Evolutionary conservation across 1,139 yeast genomes (phyloP).

Genomic region (Suzukiozyma palmioleophila): DNA sequence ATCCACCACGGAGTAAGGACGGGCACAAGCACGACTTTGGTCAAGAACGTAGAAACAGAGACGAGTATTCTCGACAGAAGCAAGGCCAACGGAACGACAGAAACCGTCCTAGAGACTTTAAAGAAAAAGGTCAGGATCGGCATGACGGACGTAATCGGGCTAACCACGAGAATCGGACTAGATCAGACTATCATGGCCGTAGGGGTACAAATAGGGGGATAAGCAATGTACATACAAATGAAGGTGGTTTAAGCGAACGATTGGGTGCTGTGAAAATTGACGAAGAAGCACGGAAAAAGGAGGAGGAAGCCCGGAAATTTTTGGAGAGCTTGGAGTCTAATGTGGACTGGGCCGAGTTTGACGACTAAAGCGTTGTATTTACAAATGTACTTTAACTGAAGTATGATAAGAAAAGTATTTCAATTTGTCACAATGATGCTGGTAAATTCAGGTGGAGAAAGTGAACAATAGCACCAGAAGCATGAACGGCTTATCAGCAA

Average conservation of each 20-base stretch:
- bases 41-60: neutral
- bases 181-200: neutral
- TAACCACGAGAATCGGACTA: neutral
- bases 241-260: neutral
- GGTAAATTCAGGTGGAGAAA: too few relatives aligned
- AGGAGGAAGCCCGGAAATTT: slow-evolving; percentile 2
- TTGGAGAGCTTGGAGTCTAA: slow-evolving; percentile 3
- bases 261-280: neutral
- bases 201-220: neutral
- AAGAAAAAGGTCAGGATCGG: neutral
- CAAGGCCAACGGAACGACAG: neutral
- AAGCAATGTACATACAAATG: neutral
- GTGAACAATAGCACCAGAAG: too few relatives aligned
- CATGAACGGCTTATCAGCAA: too few relatives aligned
- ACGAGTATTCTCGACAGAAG: neutral
- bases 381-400: too few relatives aligned
- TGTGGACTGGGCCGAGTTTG: slow-evolving; percentile 3
- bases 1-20: neutral
- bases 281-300: slow-evolving; percentile 1
- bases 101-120: neutral
- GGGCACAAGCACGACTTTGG: neutral
- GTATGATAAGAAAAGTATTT: too few relatives aligned
- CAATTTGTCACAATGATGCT: too few relatives aligned
- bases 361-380: too few relatives aligned
- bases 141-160: neutral